Conservation (phyloP, 2,329 filamentous ascomycete genomes). For the Hypoxylon sp. region DNA sequence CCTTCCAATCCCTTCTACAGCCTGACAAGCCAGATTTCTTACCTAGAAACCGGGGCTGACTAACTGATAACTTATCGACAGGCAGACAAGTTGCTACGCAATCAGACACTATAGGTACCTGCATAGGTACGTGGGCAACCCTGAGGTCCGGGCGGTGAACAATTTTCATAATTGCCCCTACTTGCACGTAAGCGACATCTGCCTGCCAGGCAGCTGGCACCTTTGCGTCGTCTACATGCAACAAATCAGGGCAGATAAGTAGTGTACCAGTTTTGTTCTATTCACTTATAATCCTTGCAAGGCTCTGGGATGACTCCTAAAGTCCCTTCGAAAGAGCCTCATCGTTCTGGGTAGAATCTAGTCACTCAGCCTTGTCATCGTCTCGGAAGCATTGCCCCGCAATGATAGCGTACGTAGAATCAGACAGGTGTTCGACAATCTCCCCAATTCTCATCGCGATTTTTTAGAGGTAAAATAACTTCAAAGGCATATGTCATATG, state of each 20-base stretch:
- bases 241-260: too few relatives aligned
- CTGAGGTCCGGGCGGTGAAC: neutral
- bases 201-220: neutral
- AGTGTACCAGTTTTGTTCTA: neutral
- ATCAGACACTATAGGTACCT: slow-evolving; percentile 38
- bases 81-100: slow-evolving; percentile 43
- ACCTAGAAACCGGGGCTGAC: slow-evolving; percentile 23
- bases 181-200: neutral
- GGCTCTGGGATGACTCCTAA: neutral
- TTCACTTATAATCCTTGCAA: neutral
- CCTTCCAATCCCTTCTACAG: slow-evolving; percentile 40
- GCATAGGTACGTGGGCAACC: slow-evolving; percentile 29
- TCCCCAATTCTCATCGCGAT: too few relatives aligned
- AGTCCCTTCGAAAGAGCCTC: neutral
- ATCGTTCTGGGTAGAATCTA: neutral
- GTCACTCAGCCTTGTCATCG: neutral
- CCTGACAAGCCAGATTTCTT: slow-evolving; percentile 41
- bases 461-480: too few relatives aligned
- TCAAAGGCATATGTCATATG: too few relatives aligned
- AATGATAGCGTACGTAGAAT: neutral
- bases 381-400: neutral
- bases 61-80: slow-evolving; percentile 40
- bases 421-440: too few relatives aligned
- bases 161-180: neutral
- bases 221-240: neutral